These are phyloP conservation scores for Hura crepitans DNA, from an alignment of 441 rosid genomes.

Conservation along the genomic window DNA sequence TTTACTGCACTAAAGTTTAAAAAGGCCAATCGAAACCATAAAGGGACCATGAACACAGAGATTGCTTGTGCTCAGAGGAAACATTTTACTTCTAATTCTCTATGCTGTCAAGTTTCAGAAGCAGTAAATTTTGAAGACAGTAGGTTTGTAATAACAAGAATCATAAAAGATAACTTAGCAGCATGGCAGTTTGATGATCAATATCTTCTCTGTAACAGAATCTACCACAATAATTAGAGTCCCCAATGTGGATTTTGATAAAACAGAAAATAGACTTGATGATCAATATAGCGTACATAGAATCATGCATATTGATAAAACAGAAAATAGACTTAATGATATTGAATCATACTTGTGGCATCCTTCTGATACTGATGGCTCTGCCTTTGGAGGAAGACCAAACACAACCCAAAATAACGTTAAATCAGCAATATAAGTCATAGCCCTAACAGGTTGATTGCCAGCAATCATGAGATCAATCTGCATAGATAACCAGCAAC, in stretches of 20 bases:
- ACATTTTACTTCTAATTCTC: not conserved
- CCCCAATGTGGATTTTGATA: not conserved
- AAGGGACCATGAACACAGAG: not conserved
- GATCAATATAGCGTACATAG: too few relatives aligned
- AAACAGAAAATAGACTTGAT: not conserved
- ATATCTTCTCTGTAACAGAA: not conserved
- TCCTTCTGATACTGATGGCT: conserved; percentile 50
- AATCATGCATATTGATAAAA: not conserved
- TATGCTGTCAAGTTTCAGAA: not conserved
- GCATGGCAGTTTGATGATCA: not conserved
- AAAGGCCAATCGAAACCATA: not conserved
- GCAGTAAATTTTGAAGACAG: not conserved
- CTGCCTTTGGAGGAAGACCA: conserved; percentile 49
- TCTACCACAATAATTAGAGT: not conserved
- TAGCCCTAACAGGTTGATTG: conserved; percentile 72
- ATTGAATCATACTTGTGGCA: conserved; percentile 44
- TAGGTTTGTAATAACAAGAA: not conserved
- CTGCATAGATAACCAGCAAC: conserved; percentile 38
- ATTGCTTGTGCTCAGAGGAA: not conserved
- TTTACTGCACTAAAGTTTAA: not conserved
- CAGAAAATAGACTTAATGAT: not conserved
- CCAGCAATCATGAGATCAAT: conserved; percentile 86
- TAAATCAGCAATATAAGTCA: conserved; percentile 50
- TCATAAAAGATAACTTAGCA: not conserved
- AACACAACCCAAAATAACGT: conserved; percentile 68